Evolutionary conservation across 75 land plant species (phyloP), one percentile per base, ranked within the genome.

Genomic region (Cupressus sempervirens): DNA sequence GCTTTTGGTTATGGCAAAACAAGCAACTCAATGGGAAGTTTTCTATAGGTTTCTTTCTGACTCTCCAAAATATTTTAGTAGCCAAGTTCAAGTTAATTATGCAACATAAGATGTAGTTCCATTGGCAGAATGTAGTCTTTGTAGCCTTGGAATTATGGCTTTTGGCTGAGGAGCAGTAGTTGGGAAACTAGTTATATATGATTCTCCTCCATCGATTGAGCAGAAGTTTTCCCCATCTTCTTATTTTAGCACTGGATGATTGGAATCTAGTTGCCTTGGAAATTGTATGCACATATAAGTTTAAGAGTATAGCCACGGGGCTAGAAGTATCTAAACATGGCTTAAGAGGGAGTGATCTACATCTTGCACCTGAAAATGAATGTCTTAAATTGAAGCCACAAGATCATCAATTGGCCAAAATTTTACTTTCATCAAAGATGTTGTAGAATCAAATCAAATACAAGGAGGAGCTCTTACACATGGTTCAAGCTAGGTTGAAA

Each of bases 201-300:
- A 88, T 93, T 56, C 83, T 97, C 35, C 92, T 97, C 82, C 94
- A 94, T 88, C 84, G 89, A 32, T 41, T 98, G 86, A 91, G 89
- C 85, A 75, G 86, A 48, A 86, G 72, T n/a, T 96, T 96, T 84
- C 96, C 99, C 36, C 75, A 85, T 13, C 86, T 96, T 68, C 99
- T 94, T 32, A 91, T 98, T 54, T 84, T 96, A 36, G 99, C 94
- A 68, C 79, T 98, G 76, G 96, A 96, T 67, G 99, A 98, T 83
- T 98, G 99, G 99, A 98, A 98, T 83, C 99, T 98, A 41, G 89
- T 93, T 43, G 99, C 98, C 84, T 81, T 96, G 77, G 98, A 96
- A 52, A 98, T 98, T 72, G 62, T 98, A 76, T 98, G 95, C 89
- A 94, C 98, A 7, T 98, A 92, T 87, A 98, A 98, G 88, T 98